phyloP scores from a whole-genome alignment of 2,329 filamentous ascomycete species.

The Phoma sp. region DNA sequence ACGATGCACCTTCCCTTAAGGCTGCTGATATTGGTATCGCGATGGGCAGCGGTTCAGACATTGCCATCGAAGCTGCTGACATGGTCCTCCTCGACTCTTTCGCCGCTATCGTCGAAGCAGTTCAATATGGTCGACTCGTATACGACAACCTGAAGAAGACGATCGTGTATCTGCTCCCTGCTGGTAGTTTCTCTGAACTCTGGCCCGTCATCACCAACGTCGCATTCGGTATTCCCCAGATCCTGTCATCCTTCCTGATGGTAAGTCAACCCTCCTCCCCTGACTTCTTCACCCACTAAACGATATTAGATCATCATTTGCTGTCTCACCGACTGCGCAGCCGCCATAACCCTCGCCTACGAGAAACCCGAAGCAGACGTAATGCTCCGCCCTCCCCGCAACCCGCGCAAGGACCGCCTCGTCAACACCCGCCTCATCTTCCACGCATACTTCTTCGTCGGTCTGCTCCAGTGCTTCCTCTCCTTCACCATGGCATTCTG shows the following conservation, averaged over 20 bases:
- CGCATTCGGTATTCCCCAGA: constrained; percentile 74
- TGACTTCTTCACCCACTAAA: too few species aligned
- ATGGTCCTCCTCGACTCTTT: constrained; percentile 74
- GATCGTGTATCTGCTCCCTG: constrained; percentile 75
- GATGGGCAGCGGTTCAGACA: constrained; percentile 65
- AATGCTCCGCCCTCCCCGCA: constrained; percentile 71
- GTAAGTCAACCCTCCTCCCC: constrained; percentile 5
- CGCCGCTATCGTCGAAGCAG: constrained; percentile 73
- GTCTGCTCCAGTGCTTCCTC: constrained; percentile 57
- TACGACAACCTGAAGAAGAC: constrained; percentile 83
- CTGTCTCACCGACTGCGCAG: constrained; percentile 76
- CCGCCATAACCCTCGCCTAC: constrained; percentile 73
- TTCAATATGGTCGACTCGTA: constrained; percentile 76
- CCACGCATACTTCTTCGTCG: constrained; percentile 76
- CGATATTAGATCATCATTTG: constrained; percentile 49
- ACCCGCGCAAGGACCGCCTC: constrained; percentile 72
- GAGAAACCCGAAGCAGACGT: constrained; percentile 80
- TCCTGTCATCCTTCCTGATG: constrained; percentile 77
- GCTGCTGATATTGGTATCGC: constrained; percentile 68
- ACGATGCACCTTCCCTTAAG: constrained; percentile 63
- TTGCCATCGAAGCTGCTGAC: constrained; percentile 68
- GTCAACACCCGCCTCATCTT: constrained; percentile 77
- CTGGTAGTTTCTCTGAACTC: constrained; percentile 77
- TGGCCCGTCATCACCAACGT: constrained; percentile 78
- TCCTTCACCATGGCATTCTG: constrained; percentile 58